Evolutionary conservation across 2,329 filamentous ascomycete genomes (phyloP).

Genomic region (Stemphylium vesicarium): DNA sequence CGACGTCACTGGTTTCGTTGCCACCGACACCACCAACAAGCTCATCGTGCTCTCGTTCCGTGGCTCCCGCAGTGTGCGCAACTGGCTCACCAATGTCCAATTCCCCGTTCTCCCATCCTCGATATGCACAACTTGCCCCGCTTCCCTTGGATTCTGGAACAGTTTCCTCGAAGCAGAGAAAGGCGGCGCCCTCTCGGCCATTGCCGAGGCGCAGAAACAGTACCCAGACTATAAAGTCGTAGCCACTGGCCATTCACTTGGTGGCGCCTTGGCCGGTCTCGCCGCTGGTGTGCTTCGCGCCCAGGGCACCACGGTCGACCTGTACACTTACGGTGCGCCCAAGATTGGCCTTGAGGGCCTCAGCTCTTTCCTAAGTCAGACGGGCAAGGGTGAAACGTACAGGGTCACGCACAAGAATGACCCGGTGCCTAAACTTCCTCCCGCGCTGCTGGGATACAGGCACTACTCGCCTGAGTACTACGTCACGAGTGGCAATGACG

Average conservation of each 20-base stretch:
- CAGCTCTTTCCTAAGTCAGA: slow-evolving; percentile 60
- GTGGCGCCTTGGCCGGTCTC: slow-evolving; percentile 68
- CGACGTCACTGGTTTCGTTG: slow-evolving; percentile 57
- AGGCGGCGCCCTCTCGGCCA: slow-evolving; percentile 49
- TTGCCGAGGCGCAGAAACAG: slow-evolving; percentile 53
- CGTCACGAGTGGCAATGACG: slow-evolving; percentile 35
- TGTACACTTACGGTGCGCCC: slow-evolving; percentile 72
- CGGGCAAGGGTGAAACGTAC: slow-evolving; percentile 61
- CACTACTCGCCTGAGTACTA: slow-evolving; percentile 75
- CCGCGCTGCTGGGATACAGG: slow-evolving; percentile 65
- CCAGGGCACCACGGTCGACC: slow-evolving; percentile 56
- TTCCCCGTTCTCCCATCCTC: slow-evolving; percentile 52
- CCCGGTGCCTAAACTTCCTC: slow-evolving; percentile 71
- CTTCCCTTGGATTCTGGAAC: slow-evolving; percentile 65
- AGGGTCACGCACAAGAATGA: slow-evolving; percentile 72
- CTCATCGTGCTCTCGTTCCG: slow-evolving; percentile 67
- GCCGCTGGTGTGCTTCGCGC: slow-evolving; percentile 63
- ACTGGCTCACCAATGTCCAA: slow-evolving; percentile 65
- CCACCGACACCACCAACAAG: slow-evolving; percentile 53
- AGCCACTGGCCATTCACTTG: slow-evolving; percentile 72
- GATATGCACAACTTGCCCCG: slow-evolving; percentile 56
- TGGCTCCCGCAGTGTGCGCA: slow-evolving; percentile 64
- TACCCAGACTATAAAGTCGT: slow-evolving; percentile 63
- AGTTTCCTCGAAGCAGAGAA: slow-evolving; percentile 61
- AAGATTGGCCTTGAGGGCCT: slow-evolving; percentile 67